phyloP scores from a whole-genome alignment of 176 grass and related monocot genomes.

The Oryza nivara region DNA sequence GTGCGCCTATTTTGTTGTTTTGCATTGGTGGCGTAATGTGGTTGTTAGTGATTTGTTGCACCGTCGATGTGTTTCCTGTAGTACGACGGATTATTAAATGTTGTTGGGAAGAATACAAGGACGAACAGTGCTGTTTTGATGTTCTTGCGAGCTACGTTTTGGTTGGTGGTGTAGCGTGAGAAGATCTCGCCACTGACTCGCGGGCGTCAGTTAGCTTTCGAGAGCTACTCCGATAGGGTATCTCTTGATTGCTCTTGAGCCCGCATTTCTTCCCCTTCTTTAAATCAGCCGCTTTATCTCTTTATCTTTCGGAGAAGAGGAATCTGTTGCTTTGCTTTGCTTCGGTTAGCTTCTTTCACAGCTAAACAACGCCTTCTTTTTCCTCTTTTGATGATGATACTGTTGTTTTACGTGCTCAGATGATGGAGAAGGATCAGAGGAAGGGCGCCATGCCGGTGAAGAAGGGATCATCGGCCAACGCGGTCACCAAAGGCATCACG shows the following conservation, averaged over 20 bases:
- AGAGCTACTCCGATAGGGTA: slow-evolving; percentile 48
- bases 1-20: not conserved
- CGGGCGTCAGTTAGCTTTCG: slow-evolving; percentile 44
- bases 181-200: slow-evolving; percentile 54
- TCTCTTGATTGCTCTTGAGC: slow-evolving; percentile 46
- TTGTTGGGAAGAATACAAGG: slow-evolving; percentile 26
- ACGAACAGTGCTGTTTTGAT: slow-evolving; percentile 25
- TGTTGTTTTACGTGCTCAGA: slow-evolving; percentile 48
- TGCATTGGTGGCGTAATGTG: not conserved
- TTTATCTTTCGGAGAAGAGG: slow-evolving; percentile 40
- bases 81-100: slow-evolving; percentile 30
- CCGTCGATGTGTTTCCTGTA: slow-evolving; percentile 8
- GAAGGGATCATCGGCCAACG: slow-evolving; percentile 9
- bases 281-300: slow-evolving; percentile 37
- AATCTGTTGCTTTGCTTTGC: slow-evolving; percentile 54
- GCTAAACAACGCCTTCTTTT: slow-evolving; percentile 34
- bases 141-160: slow-evolving; percentile 35
- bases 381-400: slow-evolving; percentile 40
- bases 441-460: slow-evolving; percentile 52
- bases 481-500: slow-evolving; percentile 15
- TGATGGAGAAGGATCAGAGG: slow-evolving; percentile 73
- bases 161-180: slow-evolving; percentile 43
- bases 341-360: slow-evolving; percentile 46
- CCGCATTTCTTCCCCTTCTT: slow-evolving; percentile 38
- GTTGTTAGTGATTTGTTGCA: slow-evolving; percentile 8